Percentiles rank a stretch among this genome's conserved stretches.
Conservation (phyloP, 129 eudicot genomes). For the Escallonia rubra region DNA sequence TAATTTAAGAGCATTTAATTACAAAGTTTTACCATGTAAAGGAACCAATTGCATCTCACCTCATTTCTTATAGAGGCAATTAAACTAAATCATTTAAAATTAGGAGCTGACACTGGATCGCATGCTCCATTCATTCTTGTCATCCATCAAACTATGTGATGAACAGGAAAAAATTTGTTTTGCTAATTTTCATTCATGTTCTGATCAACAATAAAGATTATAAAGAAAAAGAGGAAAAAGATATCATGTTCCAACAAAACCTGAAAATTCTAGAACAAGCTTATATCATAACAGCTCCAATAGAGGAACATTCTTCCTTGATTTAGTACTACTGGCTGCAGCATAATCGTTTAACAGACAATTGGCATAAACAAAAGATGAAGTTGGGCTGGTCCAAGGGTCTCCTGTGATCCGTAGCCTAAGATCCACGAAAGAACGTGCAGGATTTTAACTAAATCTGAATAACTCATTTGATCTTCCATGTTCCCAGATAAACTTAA, state of each 20-base stretch:
- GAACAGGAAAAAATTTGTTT: not conserved
- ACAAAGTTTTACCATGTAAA: not conserved
- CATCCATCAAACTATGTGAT: not conserved
- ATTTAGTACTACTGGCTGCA: no score
- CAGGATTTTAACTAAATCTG: no score
- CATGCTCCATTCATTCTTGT: not conserved
- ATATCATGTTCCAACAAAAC: not conserved
- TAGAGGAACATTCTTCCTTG: not conserved
- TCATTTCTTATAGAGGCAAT: not conserved
- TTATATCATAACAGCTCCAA: not conserved
- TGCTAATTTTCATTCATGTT: not conserved
- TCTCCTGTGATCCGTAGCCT: no score
- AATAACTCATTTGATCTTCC: no score
- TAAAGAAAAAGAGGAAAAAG: not conserved
- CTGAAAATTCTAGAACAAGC: not conserved
- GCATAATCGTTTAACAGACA: no score
- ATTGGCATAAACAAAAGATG: no score
- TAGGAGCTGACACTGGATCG: not conserved
- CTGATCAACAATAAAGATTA: not conserved
- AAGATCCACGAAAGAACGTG: no score
- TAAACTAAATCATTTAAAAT: not conserved
- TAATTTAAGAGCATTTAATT: not conserved
- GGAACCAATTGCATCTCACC: not conserved
- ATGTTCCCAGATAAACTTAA: no score
- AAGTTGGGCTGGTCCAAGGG: no score